phyloP scores from a whole-genome alignment of 2,329 filamentous ascomycete genomes.

The Metarhizium humberi region DNA sequence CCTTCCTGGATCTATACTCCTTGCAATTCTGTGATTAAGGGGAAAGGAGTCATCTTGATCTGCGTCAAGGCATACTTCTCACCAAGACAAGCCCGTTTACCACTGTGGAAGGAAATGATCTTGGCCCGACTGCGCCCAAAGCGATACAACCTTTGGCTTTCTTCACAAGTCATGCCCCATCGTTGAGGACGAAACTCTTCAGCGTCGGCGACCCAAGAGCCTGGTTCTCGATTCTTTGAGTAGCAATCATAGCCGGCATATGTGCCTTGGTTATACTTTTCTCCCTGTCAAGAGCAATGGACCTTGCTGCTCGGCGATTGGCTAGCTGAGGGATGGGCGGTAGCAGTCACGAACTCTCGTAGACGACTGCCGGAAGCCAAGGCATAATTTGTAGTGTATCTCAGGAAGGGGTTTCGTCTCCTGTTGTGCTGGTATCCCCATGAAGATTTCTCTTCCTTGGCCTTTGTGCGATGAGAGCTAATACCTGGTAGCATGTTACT shows the following conservation, averaged over 20 bases:
- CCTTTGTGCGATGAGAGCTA: conserved; percentile 1
- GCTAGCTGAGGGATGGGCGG: conserved; percentile 40
- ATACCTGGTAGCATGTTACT: background rate
- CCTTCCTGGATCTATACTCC: background rate
- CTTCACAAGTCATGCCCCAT: background rate
- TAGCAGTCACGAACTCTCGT: conserved; percentile 37
- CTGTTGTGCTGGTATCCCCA: conserved; percentile 16
- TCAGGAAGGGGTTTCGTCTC: conserved; percentile 5
- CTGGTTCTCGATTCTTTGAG: background rate
- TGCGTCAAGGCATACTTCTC: background rate
- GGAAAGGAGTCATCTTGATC: background rate
- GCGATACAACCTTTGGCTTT: background rate
- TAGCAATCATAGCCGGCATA: conserved; percentile 7
- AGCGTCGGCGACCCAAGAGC: background rate
- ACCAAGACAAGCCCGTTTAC: background rate
- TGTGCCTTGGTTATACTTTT: conserved; percentile 23
- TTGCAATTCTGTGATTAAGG: background rate
- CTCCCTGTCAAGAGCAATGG: conserved; percentile 15
- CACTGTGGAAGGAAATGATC: background rate
- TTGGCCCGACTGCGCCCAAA: background rate
- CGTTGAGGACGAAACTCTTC: background rate
- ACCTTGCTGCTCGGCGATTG: conserved; percentile 27
- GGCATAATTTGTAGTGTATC: conserved; percentile 25
- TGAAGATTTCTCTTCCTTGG: conserved; percentile 21
- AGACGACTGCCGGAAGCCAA: conserved; percentile 32